Conservation (phyloP, 257 asterid genomes). For the Nicotiana obtusifolia region DNA sequence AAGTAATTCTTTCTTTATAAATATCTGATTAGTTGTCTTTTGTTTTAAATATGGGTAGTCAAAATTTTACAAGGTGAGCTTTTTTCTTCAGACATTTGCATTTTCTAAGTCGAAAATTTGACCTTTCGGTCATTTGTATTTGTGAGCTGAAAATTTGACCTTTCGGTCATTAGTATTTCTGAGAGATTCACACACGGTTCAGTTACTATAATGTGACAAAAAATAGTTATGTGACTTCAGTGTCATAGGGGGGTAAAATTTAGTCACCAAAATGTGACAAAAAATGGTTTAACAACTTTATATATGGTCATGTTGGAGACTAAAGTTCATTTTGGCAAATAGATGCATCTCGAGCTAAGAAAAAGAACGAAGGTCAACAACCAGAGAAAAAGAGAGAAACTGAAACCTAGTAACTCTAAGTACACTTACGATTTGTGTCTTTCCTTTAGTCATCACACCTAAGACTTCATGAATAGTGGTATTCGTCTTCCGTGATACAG, state of each 20-base stretch:
- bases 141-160: background rate
- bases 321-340: background rate
- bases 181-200: background rate
- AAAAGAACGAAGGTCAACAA: background rate
- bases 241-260: background rate
- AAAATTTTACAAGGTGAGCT: background rate
- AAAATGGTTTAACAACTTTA: too few species aligned
- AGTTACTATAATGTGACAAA: background rate
- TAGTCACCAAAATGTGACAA: background rate
- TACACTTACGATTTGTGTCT: slow-evolving; percentile 75
- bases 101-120: background rate
- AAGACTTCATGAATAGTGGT: slow-evolving; percentile 85
- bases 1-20: background rate
- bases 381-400: background rate
- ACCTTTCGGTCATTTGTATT: background rate
- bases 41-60: background rate
- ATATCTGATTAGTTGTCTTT: background rate
- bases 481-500: slow-evolving; percentile 83
- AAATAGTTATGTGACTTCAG: background rate
- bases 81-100: background rate
- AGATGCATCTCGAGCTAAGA: background rate
- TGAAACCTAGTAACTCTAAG: slow-evolving; percentile 1
- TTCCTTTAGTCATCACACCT: slow-evolving; percentile 76
- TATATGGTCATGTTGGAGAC: background rate
- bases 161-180: background rate